Base-by-base conservation (phyloP, 2,329 filamentous ascomycete genomes). In the Sporothrix globosa region DNA sequence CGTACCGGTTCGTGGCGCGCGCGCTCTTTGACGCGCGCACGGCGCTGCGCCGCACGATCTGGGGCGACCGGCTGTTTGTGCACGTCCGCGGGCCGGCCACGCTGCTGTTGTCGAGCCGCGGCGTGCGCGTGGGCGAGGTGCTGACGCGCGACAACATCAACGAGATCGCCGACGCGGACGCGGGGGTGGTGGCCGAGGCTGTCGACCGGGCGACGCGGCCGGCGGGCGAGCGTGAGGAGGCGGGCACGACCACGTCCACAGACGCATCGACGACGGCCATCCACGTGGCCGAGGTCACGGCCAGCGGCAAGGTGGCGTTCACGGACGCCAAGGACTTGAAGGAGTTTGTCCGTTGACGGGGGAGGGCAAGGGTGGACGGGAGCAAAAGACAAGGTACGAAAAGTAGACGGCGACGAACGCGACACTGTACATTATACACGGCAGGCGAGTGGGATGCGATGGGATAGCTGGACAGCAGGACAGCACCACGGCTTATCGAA, bases 1-100 rank as follows among this genome's bases (percentile, higher is more conserved):
- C 88, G 3, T 98, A 93, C 88, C 91, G 90, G 77, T 83, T 86
- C 10, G 74, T 93, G 1, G 86, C 89, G 54, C 85, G 85, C n/a
- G 77, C 88, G 41, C 79, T 91, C 9, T 92, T 91, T 79, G 87
- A 82, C 50, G 74, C 96, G 24, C 88, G 93, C 72, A 97, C 93
- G 0, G 90, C 90, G 82, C 84, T 90, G 54, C 87, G 94, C 72
- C 87, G 92, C 76, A 92, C 92, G 1, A 91, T 99, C 70, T 98
- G 93, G 92, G 96, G 96, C 27, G 96, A 99, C 78, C 83, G 95
- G 81, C 84, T 98, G 34, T 98, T 98, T 80, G 83, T 99, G 44
- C 91, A 92, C 77, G 97, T 99, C 78, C 87, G 90, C 70, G 96
- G 96, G 0, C 96, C 96, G 1, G 88, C 87, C 6, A 97, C 92